Percentiles rank a stretch among this genome's conserved stretches.
These are phyloP conservation scores for Vanderwaltozyma polyspora DNA, from an alignment of 805 yeast species.

Conservation along the genomic window DNA sequence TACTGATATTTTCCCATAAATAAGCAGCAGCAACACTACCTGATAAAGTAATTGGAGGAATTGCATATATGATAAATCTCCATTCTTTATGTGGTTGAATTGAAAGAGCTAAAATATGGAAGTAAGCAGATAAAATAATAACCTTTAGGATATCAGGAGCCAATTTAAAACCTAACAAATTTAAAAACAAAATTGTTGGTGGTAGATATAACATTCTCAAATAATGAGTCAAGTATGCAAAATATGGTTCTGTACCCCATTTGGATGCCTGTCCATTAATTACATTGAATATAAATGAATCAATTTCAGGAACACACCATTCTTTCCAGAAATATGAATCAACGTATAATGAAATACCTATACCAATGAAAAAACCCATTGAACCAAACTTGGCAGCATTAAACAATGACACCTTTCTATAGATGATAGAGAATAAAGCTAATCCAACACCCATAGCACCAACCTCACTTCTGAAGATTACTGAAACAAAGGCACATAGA, in stretches of 20 bases:
- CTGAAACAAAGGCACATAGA: slow-evolving; percentile 49
- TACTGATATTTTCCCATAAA: slow-evolving; percentile 27
- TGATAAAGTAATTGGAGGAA: slow-evolving; percentile 55
- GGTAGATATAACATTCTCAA: slow-evolving; percentile 33
- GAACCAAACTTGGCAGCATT: slow-evolving; percentile 31
- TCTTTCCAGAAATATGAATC: slow-evolving; percentile 73
- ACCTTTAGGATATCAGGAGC: slow-evolving; percentile 33
- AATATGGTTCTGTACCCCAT: slow-evolving; percentile 80
- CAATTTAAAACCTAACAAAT: slow-evolving; percentile 29
- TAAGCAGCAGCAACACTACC: slow-evolving; percentile 52
- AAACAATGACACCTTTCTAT: slow-evolving; percentile 36
- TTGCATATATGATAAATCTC: slow-evolving; percentile 71
- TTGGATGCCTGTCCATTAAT: slow-evolving; percentile 57
- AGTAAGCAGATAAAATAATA: slow-evolving; percentile 38
- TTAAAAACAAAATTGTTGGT: slow-evolving; percentile 34
- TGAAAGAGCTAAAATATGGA: slow-evolving; percentile 56
- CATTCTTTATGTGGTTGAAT: slow-evolving; percentile 88
- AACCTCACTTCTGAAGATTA: slow-evolving; percentile 64
- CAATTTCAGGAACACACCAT: slow-evolving; percentile 60
- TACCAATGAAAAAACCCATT: slow-evolving; percentile 34
- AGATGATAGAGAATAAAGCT: slow-evolving; percentile 34
- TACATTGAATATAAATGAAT: slow-evolving; percentile 64
- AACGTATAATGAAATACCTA: slow-evolving; percentile 40
- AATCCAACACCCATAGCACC: slow-evolving; percentile 43
- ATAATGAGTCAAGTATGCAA: slow-evolving; percentile 48